These are phyloP conservation scores for Zygosaccharomyces pseudorouxii DNA, from an alignment of 805 yeast genomes.

Conservation along the genomic window DNA sequence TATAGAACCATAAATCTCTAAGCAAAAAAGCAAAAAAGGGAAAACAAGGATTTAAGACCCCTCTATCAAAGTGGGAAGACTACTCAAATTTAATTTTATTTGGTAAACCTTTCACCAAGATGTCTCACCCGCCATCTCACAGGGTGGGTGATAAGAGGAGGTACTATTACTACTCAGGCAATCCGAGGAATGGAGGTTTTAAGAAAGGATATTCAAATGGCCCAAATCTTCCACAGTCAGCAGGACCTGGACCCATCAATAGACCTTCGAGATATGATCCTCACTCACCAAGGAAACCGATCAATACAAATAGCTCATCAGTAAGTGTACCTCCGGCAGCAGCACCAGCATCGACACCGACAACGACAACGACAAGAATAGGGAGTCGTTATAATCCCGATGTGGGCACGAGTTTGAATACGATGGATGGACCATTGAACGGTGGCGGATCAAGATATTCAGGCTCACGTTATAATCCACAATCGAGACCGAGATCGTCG, in stretches of 20 bases:
- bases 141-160: slow-evolving; percentile 29
- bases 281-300: slow-evolving; percentile 18
- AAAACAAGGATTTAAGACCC: neutral
- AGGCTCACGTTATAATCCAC: slow-evolving; percentile 29
- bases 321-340: slow-evolving; percentile 3
- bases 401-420: neutral
- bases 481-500: slow-evolving; percentile 24
- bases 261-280: slow-evolving; percentile 32
- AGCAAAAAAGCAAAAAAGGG: neutral
- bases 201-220: slow-evolving; percentile 14
- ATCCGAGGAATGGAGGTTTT: slow-evolving; percentile 23
- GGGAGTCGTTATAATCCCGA: neutral
- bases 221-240: slow-evolving; percentile 3
- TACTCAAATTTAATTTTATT: neutral
- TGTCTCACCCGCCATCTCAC: slow-evolving; percentile 16
- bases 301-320: slow-evolving; percentile 12
- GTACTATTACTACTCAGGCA: slow-evolving; percentile 28
- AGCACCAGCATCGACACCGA: neutral
- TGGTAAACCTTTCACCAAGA: slow-evolving; percentile 2
- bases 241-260: neutral
- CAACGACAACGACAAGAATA: neutral
- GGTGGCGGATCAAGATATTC: slow-evolving; percentile 15
- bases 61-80: neutral
- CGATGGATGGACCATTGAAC: neutral
- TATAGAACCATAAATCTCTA: neutral